A percentile compares a stretch with the other conserved stretches of the same genome.
Conservation (phyloP, 306 rosid genomes). For the Argentina anserina region DNA sequence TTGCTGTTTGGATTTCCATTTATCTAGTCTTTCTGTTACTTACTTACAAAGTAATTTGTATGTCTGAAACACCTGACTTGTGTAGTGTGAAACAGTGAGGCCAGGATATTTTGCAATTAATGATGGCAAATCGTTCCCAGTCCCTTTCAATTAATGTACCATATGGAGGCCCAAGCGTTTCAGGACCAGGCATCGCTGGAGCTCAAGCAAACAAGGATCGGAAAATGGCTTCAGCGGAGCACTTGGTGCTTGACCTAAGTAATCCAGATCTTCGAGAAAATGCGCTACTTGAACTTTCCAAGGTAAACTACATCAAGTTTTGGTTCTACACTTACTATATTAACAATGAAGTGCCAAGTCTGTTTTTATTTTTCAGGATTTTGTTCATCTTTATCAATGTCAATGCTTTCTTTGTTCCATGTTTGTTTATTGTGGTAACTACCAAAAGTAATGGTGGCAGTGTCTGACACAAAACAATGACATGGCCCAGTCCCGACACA, state of each 20-base stretch:
- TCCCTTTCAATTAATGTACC: slow-evolving; percentile 27
- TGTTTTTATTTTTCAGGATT: neutral
- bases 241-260: slow-evolving; percentile 51
- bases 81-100: neutral
- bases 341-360: neutral
- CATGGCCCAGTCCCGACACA: neutral
- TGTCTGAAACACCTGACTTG: neutral
- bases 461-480: neutral
- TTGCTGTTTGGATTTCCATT: neutral
- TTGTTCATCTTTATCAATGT: neutral
- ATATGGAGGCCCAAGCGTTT: slow-evolving; percentile 41
- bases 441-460: neutral
- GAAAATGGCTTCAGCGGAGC: slow-evolving; percentile 61
- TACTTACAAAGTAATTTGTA: neutral
- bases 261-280: slow-evolving; percentile 60
- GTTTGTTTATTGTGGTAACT: neutral
- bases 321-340: neutral
- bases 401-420: neutral
- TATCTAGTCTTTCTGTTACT: neutral
- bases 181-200: slow-evolving; percentile 32
- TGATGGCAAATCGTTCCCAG: slow-evolving; percentile 35
- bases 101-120: neutral
- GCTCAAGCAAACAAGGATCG: slow-evolving; percentile 44
- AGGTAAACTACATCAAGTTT: slow-evolving; percentile 31
- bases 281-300: slow-evolving; percentile 58